Base-by-base conservation (phyloP, 208 protist genomes). In the Leishmania turanica region DNA sequence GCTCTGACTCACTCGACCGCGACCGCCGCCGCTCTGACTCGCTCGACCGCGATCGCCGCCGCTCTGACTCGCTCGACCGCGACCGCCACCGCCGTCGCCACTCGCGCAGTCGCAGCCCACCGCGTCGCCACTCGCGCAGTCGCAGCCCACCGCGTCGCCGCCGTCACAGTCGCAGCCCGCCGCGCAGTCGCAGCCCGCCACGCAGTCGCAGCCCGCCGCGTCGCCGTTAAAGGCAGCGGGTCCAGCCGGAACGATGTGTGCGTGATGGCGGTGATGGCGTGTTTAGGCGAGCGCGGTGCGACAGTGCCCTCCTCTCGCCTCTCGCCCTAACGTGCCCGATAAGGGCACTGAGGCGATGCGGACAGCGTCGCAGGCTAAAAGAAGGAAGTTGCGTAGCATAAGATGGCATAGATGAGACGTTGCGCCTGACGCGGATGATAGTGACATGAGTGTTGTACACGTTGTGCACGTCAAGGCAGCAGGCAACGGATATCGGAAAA, bases 111-210 rank as follows among this genome's bases (percentile, higher is more conserved):
- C 83, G 79, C 73, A 83, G 84, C 85, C 87, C 79, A 42, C 75
- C 75, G 37, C 84, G 84, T 45, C 86, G 91, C 49, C 82, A 78
- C 78, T 85, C 81, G 42, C 81, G 88, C 84, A 83, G 85, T 80
- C 82, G 81, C 81, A 79, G 75, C 85, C 87, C 79, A 51, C 78
- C 78, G 37, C 87, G 87, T 60, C 82, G 84, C 78, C 81, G 83
- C 60, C 54, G 69, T 65, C 84, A 79, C 42, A 84, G 82, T 66
- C 83, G 79, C 73, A 83, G 84, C 85, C 87, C 79, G 51, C 75
- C 75, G 37, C 87, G 87, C 42, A 84, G 82, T 66, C 83, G 79
- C 62, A 83, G 84, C 77, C 83, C 84, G 62, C 58, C 78, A 49
- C 78, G 74, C 24, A 27, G 70, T 42, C 88, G 82, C 78, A 88